Evolutionary conservation across 2,329 filamentous ascomycete genomes (phyloP), one percentile per base, ranked within the genome.

Genomic region (Clarireedia monteithiana): DNA sequence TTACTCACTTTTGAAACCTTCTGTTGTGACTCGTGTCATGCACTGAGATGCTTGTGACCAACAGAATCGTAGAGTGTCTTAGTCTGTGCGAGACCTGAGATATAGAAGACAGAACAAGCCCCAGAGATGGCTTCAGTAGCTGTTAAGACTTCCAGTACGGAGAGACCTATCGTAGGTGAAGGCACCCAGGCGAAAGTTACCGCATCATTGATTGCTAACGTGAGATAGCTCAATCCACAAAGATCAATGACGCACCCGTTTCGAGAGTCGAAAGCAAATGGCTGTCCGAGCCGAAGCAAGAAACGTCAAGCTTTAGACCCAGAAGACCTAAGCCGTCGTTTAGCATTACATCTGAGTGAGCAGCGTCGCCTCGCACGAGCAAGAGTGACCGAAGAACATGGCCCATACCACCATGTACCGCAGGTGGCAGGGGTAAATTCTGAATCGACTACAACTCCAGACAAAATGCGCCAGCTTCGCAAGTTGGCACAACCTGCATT

Each of bases 381-480:
- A 55, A 39, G 38, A 12, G 40, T 53, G 30, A 55, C 61, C 50
- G 50, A 55, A 51, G 44, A 59, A 34, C 54, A 57, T 48, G 61
- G 46, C 15, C 60, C 64, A 5, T 77, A 81, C 60, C 77, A 71
- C 38, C 77, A 83, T 61, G 68, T 82, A 2, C 81, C 81, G 14
- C 72, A 73, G 52, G 73, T 78, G 38, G 81, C 81, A 0, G 80
- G 80, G 1, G 65, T 73, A 12, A 79, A 82, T 56, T 84, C 83
- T 63, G 70, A 75, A 9, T 70, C 73, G 45, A 83, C 81, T 0
- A 76, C 80, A 0, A 80, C 78, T 1, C 70, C 73, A 15, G 73
- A 74, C 20, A 63, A 65, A 42, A 68, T 71, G 64, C 68, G 69
- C 26, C 67, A 74, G 30, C 66, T 72, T 12, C 76, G 78, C 60